Conservation (phyloP, 83 land plant genomes). For the Larix sibirica region DNA sequence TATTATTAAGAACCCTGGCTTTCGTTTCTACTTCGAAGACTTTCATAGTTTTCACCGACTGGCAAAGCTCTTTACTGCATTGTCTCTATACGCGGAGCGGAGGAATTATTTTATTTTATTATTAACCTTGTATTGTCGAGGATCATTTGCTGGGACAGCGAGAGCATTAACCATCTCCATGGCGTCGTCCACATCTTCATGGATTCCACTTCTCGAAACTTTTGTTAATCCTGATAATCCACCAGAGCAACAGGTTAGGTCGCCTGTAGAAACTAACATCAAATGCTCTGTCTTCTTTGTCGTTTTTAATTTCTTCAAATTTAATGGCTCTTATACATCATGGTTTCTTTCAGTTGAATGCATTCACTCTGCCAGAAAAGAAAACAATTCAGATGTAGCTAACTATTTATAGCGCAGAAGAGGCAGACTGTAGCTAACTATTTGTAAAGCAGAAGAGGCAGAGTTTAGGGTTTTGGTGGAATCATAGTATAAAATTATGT, state of each 20-base stretch:
- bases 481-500: too few relatives aligned
- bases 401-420: not conserved
- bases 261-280: not conserved
- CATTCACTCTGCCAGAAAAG: not conserved
- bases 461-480: slow-evolving; percentile 7
- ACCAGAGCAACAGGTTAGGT: slow-evolving; percentile 1
- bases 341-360: not conserved
- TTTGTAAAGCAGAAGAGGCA: not conserved
- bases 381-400: not conserved
- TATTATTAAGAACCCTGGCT: too few relatives aligned
- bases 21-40: too few relatives aligned
- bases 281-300: not conserved
- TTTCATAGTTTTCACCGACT: too few relatives aligned
- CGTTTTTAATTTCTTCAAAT: not conserved
- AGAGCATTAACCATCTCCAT: not conserved
- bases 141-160: not conserved
- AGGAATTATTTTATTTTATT: not conserved
- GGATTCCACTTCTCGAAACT: not conserved
- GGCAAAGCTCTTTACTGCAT: too few relatives aligned
- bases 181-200: not conserved
- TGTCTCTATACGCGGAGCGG: too few relatives aligned
- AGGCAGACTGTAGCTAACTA: not conserved
- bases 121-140: not conserved
- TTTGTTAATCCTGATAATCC: slow-evolving; percentile 11
- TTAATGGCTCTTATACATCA: not conserved